Conservation (phyloP, 495 filamentous ascomycete genomes). For the Darksidea phi region DNA sequence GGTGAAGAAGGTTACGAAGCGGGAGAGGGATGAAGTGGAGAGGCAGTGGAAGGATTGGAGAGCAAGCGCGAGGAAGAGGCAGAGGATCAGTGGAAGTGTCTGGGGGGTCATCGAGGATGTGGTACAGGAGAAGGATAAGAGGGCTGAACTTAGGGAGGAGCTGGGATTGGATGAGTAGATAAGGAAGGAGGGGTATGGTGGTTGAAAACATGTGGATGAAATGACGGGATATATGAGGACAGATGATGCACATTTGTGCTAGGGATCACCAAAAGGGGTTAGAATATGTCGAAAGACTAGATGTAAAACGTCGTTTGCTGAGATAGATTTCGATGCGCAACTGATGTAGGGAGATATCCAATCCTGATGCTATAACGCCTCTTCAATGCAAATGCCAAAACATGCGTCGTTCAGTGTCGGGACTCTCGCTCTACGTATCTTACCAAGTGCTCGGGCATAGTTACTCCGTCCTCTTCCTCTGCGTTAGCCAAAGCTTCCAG, state of each 20-base stretch:
- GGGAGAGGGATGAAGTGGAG: conserved; percentile 52
- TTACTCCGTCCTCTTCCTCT: neutral
- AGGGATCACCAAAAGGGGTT: too few species aligned
- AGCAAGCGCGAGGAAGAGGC: conserved; percentile 47
- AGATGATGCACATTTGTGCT: too few species aligned
- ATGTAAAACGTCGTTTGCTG: too few species aligned
- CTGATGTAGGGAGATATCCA: too few species aligned
- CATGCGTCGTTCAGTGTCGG: too few species aligned
- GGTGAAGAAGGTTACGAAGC: conserved; percentile 47
- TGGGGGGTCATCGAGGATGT: conserved; percentile 39
- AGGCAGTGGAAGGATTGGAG: conserved; percentile 55
- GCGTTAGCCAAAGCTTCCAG: conserved; percentile 40
- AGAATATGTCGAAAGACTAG: too few species aligned
- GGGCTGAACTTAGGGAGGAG: conserved; percentile 33
- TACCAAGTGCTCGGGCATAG: neutral
- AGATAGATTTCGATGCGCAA: too few species aligned
- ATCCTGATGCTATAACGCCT: too few species aligned
- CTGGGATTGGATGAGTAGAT: conserved; percentile 34
- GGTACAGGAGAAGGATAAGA: conserved; percentile 32
- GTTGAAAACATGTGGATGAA: neutral
- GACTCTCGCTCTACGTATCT: neutral
- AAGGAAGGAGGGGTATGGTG: neutral
- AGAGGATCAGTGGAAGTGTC: conserved; percentile 47
- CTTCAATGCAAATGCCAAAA: neutral
- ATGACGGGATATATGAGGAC: too few species aligned